These are phyloP conservation scores for Pezicula neosporulosa DNA, from an alignment of 2,329 filamentous ascomycete genomes.

Conservation along the genomic window DNA sequence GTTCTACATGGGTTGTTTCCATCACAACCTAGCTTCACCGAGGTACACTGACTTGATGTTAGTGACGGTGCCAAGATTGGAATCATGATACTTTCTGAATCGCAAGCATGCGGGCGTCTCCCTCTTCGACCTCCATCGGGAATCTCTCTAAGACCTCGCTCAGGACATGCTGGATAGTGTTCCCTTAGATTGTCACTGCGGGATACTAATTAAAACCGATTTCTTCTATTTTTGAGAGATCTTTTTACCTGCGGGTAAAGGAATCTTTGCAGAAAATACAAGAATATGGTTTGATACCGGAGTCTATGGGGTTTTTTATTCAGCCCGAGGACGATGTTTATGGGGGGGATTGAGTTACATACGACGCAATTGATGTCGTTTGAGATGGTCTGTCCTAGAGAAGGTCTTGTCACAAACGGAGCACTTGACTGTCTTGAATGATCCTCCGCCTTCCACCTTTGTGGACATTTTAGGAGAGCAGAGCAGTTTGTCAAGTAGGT, in stretches of 20 bases:
- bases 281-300: slow-evolving; percentile 42
- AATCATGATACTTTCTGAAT: slow-evolving; percentile 32
- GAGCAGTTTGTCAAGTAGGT: background rate
- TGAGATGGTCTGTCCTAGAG: slow-evolving; percentile 44
- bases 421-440: slow-evolving; percentile 24
- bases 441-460: background rate
- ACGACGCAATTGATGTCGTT: slow-evolving; percentile 43
- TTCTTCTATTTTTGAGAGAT: background rate
- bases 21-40: slow-evolving; percentile 44
- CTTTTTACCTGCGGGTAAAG: slow-evolving; percentile 39
- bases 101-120: slow-evolving; percentile 41
- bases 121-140: slow-evolving; percentile 42
- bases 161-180: slow-evolving; percentile 38
- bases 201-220: slow-evolving; percentile 2
- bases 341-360: slow-evolving; percentile 18
- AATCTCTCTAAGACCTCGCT: slow-evolving; percentile 37
- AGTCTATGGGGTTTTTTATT: slow-evolving; percentile 29
- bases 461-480: slow-evolving; percentile 1
- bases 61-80: background rate
- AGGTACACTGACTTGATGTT: slow-evolving; percentile 33
- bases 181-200: slow-evolving; percentile 41
- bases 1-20: slow-evolving; percentile 39
- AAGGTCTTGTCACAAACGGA: slow-evolving; percentile 40
- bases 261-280: slow-evolving; percentile 41
- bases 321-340: slow-evolving; percentile 3